Conservation (phyloP, 2,329 filamentous ascomycete species). For the Xylariaceae sp. region DNA sequence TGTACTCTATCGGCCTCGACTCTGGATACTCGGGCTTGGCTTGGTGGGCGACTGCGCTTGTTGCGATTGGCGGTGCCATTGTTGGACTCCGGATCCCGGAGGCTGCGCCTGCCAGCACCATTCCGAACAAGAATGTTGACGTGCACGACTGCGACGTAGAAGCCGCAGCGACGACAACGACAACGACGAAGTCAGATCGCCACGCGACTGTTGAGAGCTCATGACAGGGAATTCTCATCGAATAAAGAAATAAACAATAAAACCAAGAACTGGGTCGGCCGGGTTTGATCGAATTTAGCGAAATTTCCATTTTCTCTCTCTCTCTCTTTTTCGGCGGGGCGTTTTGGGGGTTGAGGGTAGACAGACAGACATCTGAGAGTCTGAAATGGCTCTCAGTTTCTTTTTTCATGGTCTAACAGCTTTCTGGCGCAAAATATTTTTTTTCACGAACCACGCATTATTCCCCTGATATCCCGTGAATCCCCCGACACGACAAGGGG, state of each 20-base stretch:
- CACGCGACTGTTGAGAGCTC: neutral
- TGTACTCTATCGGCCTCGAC: constrained; percentile 75
- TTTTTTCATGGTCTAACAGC: neutral
- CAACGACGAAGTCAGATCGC: neutral
- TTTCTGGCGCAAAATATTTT: too few species aligned
- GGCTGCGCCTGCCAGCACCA: constrained; percentile 35
- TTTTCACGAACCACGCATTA: too few species aligned
- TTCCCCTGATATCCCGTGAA: too few species aligned
- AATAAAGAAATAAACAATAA: too few species aligned
- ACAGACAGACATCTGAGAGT: too few species aligned
- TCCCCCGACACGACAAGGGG: neutral
- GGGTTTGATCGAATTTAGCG: neutral
- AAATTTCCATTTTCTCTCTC: too few species aligned
- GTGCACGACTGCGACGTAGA: constrained; percentile 13
- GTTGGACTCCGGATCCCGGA: constrained; percentile 74
- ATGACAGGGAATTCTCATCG: neutral
- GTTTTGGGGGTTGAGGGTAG: too few species aligned
- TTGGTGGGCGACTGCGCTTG: constrained; percentile 84
- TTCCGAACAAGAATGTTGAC: neutral
- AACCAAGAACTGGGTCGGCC: too few species aligned
- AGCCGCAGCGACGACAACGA: neutral
- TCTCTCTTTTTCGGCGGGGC: too few species aligned
- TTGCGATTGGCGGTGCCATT: constrained; percentile 69
- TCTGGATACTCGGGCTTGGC: constrained; percentile 80
- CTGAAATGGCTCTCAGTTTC: neutral